Conservation (phyloP, 257 asterid species). For the Galeopsis tetrahit region DNA sequence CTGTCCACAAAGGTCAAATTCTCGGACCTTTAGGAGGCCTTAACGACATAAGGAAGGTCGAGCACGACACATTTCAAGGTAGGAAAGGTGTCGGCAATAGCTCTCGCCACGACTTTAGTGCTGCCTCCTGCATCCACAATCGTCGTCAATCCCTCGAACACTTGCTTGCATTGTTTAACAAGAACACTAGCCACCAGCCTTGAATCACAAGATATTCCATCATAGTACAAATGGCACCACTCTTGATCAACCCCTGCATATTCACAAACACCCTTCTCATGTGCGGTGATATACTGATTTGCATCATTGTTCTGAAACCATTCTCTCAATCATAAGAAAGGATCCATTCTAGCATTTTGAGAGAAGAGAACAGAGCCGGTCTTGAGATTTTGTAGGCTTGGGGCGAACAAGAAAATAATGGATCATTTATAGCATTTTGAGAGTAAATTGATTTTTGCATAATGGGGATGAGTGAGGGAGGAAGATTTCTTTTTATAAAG, state of each 20-base stretch:
- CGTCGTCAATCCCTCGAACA: constrained; percentile 4
- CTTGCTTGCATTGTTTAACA: neutral
- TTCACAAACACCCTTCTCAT: constrained; percentile 1
- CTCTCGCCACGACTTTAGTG: neutral
- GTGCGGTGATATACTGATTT: neutral
- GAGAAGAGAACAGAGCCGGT: too few relatives aligned
- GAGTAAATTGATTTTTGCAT: too few relatives aligned
- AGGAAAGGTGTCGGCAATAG: neutral
- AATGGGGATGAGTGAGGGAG: too few relatives aligned
- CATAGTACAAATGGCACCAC: neutral
- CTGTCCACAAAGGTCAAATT: constrained; percentile 21
- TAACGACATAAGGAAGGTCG: constrained; percentile 32
- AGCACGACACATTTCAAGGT: constrained; percentile 21
- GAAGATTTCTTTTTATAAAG: too few relatives aligned
- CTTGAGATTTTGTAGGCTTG: too few relatives aligned
- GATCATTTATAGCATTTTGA: too few relatives aligned
- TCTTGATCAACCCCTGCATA: neutral
- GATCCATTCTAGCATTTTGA: too few relatives aligned
- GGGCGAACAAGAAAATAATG: too few relatives aligned
- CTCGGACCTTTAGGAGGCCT: constrained; percentile 20
- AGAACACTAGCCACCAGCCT: neutral
- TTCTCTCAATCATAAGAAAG: neutral
- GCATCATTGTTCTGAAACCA: constrained; percentile 12
- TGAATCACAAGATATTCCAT: constrained; percentile 9
- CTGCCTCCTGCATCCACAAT: constrained; percentile 25